Conservation (phyloP, 1,284 basidiomycete genomes). For the Fistulinella staudtii region DNA sequence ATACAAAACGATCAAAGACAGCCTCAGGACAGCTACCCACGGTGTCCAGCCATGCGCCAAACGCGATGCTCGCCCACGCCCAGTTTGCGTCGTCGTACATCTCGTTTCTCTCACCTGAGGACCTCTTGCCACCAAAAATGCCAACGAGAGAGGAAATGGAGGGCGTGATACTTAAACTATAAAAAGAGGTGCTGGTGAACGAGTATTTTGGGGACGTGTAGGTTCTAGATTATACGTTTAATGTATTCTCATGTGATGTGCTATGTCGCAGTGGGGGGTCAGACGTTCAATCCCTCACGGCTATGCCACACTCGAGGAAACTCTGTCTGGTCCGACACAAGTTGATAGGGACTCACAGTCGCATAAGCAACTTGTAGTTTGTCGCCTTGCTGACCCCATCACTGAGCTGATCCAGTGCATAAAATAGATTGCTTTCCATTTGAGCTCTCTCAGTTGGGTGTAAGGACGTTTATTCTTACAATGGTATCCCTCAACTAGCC, state of each 20-base stretch:
- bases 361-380: too few species aligned
- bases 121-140: constrained; percentile 72
- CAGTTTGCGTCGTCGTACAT: constrained; percentile 66
- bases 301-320: too few species aligned
- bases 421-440: too few species aligned
- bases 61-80: constrained; percentile 44
- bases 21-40: constrained; percentile 6
- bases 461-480: too few species aligned
- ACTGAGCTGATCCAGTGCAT: too few species aligned
- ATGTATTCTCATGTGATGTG: not conserved
- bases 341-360: too few species aligned
- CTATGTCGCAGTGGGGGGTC: too few species aligned
- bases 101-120: constrained; percentile 68
- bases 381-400: too few species aligned
- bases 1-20: constrained; percentile 21
- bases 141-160: constrained; percentile 80
- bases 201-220: constrained; percentile 61
- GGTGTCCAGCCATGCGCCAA: constrained; percentile 17
- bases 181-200: constrained; percentile 81
- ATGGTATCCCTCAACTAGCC: too few species aligned
- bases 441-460: too few species aligned
- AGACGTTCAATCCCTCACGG: too few species aligned
- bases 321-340: too few species aligned
- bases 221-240: not conserved
- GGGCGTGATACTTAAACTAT: constrained; percentile 65